A percentile compares a stretch with the other conserved stretches of the same genome.
Evolutionary conservation across 352 stramenopile genomes (phyloP).

Genomic region (Phytophthora melonis): DNA sequence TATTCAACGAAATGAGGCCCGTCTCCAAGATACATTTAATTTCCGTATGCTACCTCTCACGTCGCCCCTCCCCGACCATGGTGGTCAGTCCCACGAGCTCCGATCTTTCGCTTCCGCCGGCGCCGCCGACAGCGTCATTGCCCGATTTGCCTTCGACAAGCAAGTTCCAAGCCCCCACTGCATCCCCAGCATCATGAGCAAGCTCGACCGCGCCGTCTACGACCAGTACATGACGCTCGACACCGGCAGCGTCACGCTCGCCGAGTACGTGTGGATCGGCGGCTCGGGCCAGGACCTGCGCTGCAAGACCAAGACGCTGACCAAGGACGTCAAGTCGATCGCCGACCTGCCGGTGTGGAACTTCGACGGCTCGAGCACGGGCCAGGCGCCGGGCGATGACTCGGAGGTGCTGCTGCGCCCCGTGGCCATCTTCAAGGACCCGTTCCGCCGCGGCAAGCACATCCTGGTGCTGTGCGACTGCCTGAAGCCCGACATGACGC

Average conservation of each 20-base stretch:
- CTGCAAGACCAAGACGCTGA: constrained; percentile 95
- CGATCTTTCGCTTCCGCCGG: constrained; percentile 9
- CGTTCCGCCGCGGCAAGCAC: constrained; percentile 95
- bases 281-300: constrained; percentile 92
- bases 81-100: neutral
- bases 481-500: constrained; percentile 94
- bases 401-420: constrained; percentile 96
- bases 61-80: neutral
- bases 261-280: constrained; percentile 97
- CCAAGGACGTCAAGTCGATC: constrained; percentile 68
- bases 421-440: constrained; percentile 96
- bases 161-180: constrained; percentile 18
- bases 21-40: neutral
- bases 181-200: constrained; percentile 61
- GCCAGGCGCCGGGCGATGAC: constrained; percentile 97
- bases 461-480: constrained; percentile 98
- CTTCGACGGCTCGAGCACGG: constrained; percentile 97
- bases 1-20: constrained; percentile 2
- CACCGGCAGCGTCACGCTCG: constrained; percentile 62
- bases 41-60: neutral
- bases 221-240: constrained; percentile 81
- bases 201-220: constrained; percentile 84
- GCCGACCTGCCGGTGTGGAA: constrained; percentile 96
- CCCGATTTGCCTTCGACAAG: constrained; percentile 12
- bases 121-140: constrained; percentile 5